Conservation (phyloP, 495 filamentous ascomycete genomes). For the Geoglossum glabrum region DNA sequence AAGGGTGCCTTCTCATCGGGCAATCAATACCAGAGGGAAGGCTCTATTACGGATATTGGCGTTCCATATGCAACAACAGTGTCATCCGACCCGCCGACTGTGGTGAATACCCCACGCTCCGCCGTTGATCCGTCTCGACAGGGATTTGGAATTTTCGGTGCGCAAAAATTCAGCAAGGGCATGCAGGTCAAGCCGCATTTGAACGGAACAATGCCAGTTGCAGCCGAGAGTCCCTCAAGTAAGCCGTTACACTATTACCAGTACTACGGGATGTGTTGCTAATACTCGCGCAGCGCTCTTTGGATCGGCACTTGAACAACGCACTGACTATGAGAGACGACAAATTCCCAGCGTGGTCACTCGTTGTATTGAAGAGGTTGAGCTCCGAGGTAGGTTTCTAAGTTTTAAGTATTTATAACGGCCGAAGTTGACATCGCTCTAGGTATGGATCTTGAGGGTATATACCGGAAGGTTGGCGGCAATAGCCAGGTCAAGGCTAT, state of each 20-base stretch:
- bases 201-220: constrained; percentile 26
- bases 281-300: constrained; percentile 40
- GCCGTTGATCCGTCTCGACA: constrained; percentile 33
- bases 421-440: not conserved
- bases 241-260: not conserved
- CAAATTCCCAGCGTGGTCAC: constrained; percentile 79
- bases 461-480: constrained; percentile 94
- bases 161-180: constrained; percentile 25
- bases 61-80: constrained; percentile 23
- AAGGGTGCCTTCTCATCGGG: constrained; percentile 54
- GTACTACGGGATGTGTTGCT: not conserved
- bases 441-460: constrained; percentile 96
- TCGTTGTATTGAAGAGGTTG: constrained; percentile 94
- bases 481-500: constrained; percentile 70
- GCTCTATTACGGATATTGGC: constrained; percentile 33
- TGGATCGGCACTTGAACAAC: constrained; percentile 70
- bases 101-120: constrained; percentile 20
- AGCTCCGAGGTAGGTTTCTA: constrained; percentile 48
- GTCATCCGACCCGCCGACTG: constrained; percentile 16
- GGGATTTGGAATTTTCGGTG: constrained; percentile 58
- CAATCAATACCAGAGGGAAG: constrained; percentile 26
- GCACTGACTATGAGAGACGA: constrained; percentile 75
- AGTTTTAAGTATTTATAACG: not conserved
- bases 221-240: constrained; percentile 1
- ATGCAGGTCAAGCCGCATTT: constrained; percentile 24